These are phyloP conservation scores for Flaveria ramosissima DNA, from an alignment of 129 eudicot genomes.

Conservation along the genomic window DNA sequence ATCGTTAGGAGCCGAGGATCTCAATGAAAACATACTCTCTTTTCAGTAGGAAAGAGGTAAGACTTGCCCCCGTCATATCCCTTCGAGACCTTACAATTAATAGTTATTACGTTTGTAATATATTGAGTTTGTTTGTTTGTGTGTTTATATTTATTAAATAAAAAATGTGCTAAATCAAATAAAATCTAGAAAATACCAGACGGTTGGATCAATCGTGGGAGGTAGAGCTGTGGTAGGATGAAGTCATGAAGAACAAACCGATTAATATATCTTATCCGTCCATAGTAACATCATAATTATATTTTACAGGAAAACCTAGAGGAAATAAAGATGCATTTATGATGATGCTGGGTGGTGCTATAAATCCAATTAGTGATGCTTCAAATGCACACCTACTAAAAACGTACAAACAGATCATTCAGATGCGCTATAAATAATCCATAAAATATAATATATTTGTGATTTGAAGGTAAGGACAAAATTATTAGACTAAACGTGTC, in stretches of 20 bases:
- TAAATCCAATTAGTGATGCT: constrained; percentile 22
- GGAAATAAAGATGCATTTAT: neutral
- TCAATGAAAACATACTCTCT: no score
- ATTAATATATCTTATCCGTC: neutral
- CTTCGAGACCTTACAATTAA: no score
- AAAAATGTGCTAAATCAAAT: no score
- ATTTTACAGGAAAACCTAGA: neutral
- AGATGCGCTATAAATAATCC: neutral
- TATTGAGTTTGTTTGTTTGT: no score
- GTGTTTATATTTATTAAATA: no score
- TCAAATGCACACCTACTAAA: constrained; percentile 35
- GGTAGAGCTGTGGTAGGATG: neutral
- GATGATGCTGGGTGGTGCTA: constrained; percentile 15
- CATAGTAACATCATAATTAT: neutral
- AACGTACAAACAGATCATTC: constrained; percentile 14
- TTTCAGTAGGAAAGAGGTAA: no score
- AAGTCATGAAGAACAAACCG: neutral
- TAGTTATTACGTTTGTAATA: no score
- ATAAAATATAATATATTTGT: neutral
- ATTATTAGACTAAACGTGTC: neutral
- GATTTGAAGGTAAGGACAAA: neutral
- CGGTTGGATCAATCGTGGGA: no score
- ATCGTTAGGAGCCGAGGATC: no score
- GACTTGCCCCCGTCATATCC: no score
- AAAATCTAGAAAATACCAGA: no score